These are phyloP conservation scores for Pleurotus giganteus DNA, from an alignment of 768 basidiomycete genomes.

Conservation along the genomic window DNA sequence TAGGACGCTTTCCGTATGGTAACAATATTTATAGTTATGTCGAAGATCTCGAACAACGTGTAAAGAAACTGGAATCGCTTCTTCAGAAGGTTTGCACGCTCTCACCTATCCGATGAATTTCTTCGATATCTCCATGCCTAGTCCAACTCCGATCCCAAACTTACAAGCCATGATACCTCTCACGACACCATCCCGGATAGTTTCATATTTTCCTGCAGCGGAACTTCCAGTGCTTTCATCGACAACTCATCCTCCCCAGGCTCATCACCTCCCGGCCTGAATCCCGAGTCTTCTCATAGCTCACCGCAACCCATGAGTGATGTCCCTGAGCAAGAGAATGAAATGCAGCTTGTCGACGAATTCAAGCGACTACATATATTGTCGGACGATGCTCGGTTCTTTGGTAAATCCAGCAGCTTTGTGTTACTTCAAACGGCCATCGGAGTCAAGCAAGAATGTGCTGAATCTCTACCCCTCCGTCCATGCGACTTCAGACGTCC, in stretches of 20 bases:
- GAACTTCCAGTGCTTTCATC: constrained; percentile 12
- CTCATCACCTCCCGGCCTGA: background rate
- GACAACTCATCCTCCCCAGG: background rate
- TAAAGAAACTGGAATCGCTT: constrained; percentile 64
- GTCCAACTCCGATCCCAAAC: constrained; percentile 56
- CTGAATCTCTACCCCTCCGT: constrained; percentile 21
- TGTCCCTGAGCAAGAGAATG: constrained; percentile 28
- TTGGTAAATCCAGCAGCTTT: constrained; percentile 55
- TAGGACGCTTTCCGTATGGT: background rate
- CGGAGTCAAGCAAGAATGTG: constrained; percentile 56
- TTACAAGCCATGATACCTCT: constrained; percentile 30
- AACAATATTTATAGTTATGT: constrained; percentile 38
- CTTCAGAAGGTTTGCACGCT: constrained; percentile 33
- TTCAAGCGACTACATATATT: constrained; percentile 32
- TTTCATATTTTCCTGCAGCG: background rate
- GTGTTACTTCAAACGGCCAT: constrained; percentile 55
- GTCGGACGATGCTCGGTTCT: constrained; percentile 41
- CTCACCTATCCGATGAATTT: background rate
- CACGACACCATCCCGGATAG: constrained; percentile 14
- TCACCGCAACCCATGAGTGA: constrained; percentile 16
- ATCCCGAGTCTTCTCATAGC: constrained; percentile 6
- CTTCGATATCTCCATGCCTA: constrained; percentile 62
- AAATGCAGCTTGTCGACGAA: constrained; percentile 32
- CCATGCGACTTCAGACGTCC: constrained; percentile 21
- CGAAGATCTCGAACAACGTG: constrained; percentile 57